Evolutionary conservation across 2,329 filamentous ascomycete species (phyloP).

Genomic region (Ophiostoma ulmi): DNA sequence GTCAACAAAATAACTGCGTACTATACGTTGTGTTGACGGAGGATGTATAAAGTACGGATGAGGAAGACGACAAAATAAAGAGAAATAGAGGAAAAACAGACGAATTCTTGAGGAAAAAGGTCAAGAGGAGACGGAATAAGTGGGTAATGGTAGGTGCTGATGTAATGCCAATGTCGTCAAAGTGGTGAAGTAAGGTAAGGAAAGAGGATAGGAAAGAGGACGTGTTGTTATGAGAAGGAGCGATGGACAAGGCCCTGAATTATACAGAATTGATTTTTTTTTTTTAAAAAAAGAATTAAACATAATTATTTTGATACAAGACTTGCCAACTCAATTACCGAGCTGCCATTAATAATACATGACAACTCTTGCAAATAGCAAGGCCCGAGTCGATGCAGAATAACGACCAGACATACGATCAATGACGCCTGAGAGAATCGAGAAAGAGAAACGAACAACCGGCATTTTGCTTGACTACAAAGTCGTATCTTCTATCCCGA

Average conservation of each 20-base stretch:
- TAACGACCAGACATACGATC: neutral
- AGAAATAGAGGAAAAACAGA: neutral
- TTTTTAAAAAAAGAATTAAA: neutral
- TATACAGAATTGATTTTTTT: neutral
- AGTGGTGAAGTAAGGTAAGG: neutral
- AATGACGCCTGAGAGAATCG: constrained; percentile 1
- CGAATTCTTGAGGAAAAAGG: neutral
- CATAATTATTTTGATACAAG: neutral
- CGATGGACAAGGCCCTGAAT: neutral
- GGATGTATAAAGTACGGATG: neutral
- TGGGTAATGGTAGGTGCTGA: neutral
- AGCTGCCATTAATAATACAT: neutral
- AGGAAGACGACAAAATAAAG: neutral
- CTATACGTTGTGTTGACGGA: neutral
- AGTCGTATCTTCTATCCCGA: constrained; percentile 20
- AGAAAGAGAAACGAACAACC: neutral
- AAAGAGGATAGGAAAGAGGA: neutral
- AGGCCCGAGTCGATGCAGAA: neutral
- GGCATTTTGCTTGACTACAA: neutral
- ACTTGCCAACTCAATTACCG: neutral
- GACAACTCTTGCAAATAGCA: no score
- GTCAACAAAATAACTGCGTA: neutral
- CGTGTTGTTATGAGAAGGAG: neutral
- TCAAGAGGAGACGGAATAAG: neutral
- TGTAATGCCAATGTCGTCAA: neutral